Conservation (phyloP, 75 land plant species). For the Pinus tabuliformis region DNA sequence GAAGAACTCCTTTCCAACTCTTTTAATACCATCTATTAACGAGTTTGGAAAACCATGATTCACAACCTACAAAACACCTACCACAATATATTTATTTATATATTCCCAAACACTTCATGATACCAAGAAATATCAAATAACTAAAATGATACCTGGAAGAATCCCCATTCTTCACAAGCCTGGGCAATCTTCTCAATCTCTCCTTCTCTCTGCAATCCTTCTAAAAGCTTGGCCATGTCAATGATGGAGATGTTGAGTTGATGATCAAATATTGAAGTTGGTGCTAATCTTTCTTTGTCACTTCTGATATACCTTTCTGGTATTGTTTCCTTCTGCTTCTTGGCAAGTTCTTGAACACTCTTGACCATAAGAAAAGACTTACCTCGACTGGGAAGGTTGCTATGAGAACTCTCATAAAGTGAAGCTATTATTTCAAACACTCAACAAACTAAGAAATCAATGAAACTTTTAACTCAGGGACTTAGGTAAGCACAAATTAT, state of each 20-base stretch:
- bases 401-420: no score
- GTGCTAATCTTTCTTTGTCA: neutral
- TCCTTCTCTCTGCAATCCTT: neutral
- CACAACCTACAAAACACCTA: conserved; percentile 4
- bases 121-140: neutral
- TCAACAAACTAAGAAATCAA: no score
- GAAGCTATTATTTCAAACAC: no score
- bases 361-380: neutral
- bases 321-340: neutral
- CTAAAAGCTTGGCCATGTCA: neutral
- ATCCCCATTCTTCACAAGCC: conserved; percentile 2
- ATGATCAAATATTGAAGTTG: neutral
- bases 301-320: conserved; percentile 3
- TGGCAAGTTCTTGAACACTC: neutral
- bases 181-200: neutral
- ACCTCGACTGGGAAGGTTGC: neutral
- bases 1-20: conserved; percentile 21
- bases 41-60: conserved; percentile 8
- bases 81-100: neutral
- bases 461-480: no score
- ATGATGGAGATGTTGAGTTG: neutral
- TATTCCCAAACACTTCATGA: no score
- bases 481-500: no score
- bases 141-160: conserved; percentile 7
- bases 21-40: neutral